Conservation (phyloP, 2,329 filamentous ascomycete species). For the Fusarium virguliforme region DNA sequence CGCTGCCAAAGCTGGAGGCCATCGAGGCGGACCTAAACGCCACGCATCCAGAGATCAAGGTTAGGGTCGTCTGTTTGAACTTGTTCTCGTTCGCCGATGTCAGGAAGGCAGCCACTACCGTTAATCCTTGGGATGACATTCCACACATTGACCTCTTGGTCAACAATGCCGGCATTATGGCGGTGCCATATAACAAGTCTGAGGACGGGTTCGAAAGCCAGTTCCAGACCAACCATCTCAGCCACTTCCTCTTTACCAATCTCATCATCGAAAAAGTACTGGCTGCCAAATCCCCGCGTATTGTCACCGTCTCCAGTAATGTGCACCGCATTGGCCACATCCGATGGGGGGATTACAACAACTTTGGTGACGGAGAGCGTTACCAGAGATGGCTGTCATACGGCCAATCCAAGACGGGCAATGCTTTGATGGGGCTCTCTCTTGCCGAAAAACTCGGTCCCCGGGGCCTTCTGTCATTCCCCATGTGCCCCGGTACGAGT, state of each 20-base stretch:
- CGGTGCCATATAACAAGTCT: constrained; percentile 23
- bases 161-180: constrained; percentile 47
- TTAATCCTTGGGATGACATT: background rate
- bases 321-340: background rate
- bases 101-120: background rate
- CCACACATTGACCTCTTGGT: constrained; percentile 4
- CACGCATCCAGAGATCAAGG: background rate
- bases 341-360: background rate
- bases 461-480: background rate
- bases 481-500: background rate
- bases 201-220: constrained; percentile 39
- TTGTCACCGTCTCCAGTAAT: background rate
- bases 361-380: background rate
- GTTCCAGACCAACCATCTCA: constrained; percentile 39
- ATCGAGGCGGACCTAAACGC: background rate
- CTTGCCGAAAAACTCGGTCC: background rate
- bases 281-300: background rate
- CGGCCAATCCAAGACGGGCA: background rate
- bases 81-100: background rate
- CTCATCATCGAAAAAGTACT: constrained; percentile 12
- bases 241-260: constrained; percentile 41
- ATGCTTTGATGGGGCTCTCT: background rate
- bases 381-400: background rate
- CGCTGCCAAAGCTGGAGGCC: background rate
- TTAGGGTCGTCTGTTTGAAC: background rate